A percentile compares a stretch with the other conserved stretches of the same genome.
These are phyloP conservation scores for Jacaranda mimosifolia DNA, from an alignment of 257 asterid species.

Conservation along the genomic window DNA sequence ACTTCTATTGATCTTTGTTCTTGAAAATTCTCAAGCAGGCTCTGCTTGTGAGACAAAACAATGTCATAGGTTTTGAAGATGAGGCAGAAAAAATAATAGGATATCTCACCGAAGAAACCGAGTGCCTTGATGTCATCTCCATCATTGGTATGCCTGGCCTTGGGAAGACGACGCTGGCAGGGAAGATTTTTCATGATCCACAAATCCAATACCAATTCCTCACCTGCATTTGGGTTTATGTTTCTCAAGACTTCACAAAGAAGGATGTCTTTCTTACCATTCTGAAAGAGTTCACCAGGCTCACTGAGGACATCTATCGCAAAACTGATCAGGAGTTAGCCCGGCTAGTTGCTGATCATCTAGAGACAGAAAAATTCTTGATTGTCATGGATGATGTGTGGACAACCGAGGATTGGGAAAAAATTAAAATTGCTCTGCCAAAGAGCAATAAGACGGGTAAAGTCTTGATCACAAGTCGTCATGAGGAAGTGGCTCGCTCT, in stretches of 20 bases:
- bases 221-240: not conserved
- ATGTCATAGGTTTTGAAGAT: conserved; percentile 41
- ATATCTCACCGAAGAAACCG: conserved; percentile 29
- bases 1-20: too few species aligned
- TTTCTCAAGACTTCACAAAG: conserved; percentile 31
- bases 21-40: not conserved
- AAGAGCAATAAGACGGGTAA: conserved; percentile 8
- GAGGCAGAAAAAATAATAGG: conserved; percentile 34
- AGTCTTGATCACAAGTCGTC: conserved; percentile 33
- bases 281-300: conserved; percentile 25
- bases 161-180: conserved; percentile 44
- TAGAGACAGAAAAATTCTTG: conserved; percentile 2
- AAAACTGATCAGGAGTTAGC: conserved; percentile 20
- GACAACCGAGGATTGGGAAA: not conserved
- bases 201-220: too few species aligned
- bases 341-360: not conserved
- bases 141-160: conserved; percentile 47
- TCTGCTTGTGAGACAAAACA: conserved; percentile 32
- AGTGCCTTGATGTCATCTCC: conserved; percentile 21
- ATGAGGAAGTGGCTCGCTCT: not conserved
- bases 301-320: conserved; percentile 12
- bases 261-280: conserved; percentile 38
- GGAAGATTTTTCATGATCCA: conserved; percentile 30
- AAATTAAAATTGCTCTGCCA: conserved; percentile 14
- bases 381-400: not conserved